Evolutionary conservation across 108 stramenopile genomes (phyloP), one percentile per base, ranked within the genome.

Genomic region (Bacterosira constricta): DNA sequence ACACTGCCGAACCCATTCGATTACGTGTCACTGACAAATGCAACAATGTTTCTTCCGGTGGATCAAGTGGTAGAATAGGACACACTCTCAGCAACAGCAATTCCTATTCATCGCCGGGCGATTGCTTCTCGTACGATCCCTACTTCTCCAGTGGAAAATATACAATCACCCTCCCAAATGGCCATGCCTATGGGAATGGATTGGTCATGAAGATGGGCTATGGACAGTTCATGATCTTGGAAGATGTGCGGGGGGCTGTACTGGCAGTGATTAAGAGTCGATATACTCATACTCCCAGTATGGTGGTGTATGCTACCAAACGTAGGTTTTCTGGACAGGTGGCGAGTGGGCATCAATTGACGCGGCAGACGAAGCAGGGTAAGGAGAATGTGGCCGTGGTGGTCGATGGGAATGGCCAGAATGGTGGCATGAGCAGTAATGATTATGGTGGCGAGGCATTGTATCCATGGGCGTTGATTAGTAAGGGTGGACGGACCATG

Each of bases 391-490:
- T 15, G n/a, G 32, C 38, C 4, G n/a, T 38, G 11, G 41, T 27
- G 15, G 13, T 32, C n/a, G 32, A 31, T 35, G 56, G 59, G 32
- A 35, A 60, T 49, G 41, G 21, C 55, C 1, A 45, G 17, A 3
- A 45, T 29, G 49, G 15, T 20, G 66, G 15, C 12, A 12, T 49
- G 25, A 23, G 18, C 15, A 15, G 23, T 8, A 46, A 58, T 18
- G 13, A 42, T 35, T 23, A 46, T 17, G 27, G 13, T n/a, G 38
- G n/a, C 42, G 67, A 30, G 27, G 46, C 69, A 49, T 60, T 66
- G 50, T 81, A 65, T 65, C 80, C 80, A 4, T 81, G 80, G 80
- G 80, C 80, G 2, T 70, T 81, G 55, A 62, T 81, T 2, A 27
- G 68, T 20, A 81, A 81, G 46, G 62, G 63, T n/a, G 80, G 80